Conservation (phyloP, 345 rosid genomes). For the Brassica rapa region DNA sequence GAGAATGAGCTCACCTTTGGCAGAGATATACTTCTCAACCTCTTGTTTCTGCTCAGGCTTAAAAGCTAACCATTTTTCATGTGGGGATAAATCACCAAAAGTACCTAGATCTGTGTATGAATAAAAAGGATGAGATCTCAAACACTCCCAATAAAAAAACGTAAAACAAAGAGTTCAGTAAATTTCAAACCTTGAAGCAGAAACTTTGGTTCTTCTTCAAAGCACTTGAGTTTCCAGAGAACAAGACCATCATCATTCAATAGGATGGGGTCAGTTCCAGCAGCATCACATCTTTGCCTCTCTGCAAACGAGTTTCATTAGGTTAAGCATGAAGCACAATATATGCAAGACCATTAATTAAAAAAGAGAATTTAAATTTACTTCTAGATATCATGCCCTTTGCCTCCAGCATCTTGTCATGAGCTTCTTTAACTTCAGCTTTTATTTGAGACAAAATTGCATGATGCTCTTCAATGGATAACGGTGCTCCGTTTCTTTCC, state of each 20-base stretch:
- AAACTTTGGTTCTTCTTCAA: conserved; percentile 41
- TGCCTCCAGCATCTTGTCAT: conserved; percentile 57
- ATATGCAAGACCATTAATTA: not conserved
- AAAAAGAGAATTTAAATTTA: conserved; percentile 34
- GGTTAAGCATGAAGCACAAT: not conserved
- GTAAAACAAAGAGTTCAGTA: not conserved
- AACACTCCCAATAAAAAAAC: not conserved
- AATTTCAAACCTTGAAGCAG: conserved; percentile 69
- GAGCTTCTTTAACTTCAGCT: conserved; percentile 60
- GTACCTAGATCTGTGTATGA: conserved; percentile 49
- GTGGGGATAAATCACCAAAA: conserved; percentile 30
- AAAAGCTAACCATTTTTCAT: conserved; percentile 70
- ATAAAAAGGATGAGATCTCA: not conserved
- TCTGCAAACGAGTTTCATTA: conserved; percentile 38
- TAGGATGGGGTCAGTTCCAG: conserved; percentile 61
- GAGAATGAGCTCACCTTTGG: conserved; percentile 43
- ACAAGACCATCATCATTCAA: conserved; percentile 48
- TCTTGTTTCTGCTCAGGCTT: conserved; percentile 56
- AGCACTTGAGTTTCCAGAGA: conserved; percentile 66
- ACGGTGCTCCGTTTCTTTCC: conserved; percentile 53
- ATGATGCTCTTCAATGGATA: conserved; percentile 60
- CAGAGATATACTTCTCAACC: conserved; percentile 63
- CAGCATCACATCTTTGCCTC: conserved; percentile 59
- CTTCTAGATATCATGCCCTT: conserved; percentile 39
- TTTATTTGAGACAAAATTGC: conserved; percentile 55